Conservation (phyloP, 1,139 yeast species). For the Candida albicans region DNA sequence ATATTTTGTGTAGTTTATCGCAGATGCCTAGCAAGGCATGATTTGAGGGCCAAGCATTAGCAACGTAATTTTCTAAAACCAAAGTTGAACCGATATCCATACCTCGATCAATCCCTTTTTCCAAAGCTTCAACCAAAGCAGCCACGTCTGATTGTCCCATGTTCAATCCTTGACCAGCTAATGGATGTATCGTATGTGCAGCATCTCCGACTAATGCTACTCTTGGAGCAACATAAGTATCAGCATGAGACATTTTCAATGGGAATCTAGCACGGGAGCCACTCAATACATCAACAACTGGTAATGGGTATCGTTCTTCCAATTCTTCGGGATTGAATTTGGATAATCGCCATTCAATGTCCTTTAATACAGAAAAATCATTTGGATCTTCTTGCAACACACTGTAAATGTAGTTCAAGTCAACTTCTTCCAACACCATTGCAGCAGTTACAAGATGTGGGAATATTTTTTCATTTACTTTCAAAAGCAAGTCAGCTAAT, state of each 20-base stretch:
- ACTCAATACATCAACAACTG: constrained; percentile 57
- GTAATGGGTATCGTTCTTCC: constrained; percentile 67
- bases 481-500: constrained; percentile 60
- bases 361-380: constrained; percentile 56
- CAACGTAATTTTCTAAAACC: constrained; percentile 83
- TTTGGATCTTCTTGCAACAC: constrained; percentile 34
- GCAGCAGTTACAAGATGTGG: constrained; percentile 81
- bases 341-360: constrained; percentile 71
- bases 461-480: constrained; percentile 62
- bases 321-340: constrained; percentile 41
- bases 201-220: constrained; percentile 96
- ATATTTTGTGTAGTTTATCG: constrained; percentile 87
- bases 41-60: constrained; percentile 76
- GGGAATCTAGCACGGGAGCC: constrained; percentile 88
- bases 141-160: constrained; percentile 98
- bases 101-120: constrained; percentile 71
- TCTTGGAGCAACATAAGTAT: constrained; percentile 78
- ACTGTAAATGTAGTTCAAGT: constrained; percentile 39
- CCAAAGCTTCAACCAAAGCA: constrained; percentile 66
- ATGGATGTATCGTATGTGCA: constrained; percentile 95
- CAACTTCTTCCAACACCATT: constrained; percentile 60
- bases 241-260: constrained; percentile 84
- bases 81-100: constrained; percentile 84
- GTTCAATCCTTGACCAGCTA: constrained; percentile 97
- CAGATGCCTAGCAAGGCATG: constrained; percentile 83